A percentile compares a stretch with the other conserved stretches of the same genome.
These are phyloP conservation scores for Fusarium pseudonygamai DNA, from an alignment of 2,329 filamentous ascomycete species.

Conservation along the genomic window DNA sequence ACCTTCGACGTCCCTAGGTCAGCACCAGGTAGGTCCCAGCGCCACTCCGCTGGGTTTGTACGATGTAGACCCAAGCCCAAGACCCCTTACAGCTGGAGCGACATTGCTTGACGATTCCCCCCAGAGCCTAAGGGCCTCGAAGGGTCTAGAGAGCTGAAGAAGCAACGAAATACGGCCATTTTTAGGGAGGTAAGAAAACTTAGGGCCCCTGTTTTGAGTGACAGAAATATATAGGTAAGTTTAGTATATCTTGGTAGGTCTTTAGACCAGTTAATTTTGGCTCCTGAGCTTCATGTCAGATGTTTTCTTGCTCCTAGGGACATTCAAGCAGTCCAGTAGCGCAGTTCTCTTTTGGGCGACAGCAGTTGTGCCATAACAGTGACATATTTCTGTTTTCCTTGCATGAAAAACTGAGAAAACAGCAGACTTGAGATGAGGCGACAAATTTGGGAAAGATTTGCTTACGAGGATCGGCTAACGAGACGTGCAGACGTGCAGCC, in stretches of 20 bases:
- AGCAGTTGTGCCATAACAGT: not conserved
- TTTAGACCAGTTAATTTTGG: not conserved
- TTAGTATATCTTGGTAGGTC: not conserved
- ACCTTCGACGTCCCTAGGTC: not conserved
- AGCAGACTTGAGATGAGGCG: not conserved
- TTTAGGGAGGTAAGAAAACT: not conserved
- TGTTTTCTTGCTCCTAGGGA: not conserved
- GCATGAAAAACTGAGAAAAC: not conserved
- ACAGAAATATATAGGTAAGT: not conserved
- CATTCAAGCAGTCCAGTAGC: not conserved
- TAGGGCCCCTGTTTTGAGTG: not conserved
- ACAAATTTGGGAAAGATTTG: not conserved
- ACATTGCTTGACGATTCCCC: slow-evolving; percentile 3
- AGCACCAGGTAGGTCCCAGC: not conserved
- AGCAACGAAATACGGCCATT: not conserved
- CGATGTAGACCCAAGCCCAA: not conserved
- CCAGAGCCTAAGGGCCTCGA: slow-evolving; percentile 4
- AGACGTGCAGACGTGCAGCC: not conserved
- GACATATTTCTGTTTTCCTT: not conserved
- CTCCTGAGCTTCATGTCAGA: not conserved
- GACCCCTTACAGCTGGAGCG: slow-evolving; percentile 3
- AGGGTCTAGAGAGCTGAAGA: slow-evolving; percentile 1
- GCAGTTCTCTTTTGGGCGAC: not conserved
- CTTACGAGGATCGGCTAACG: not conserved
- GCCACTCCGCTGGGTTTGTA: not conserved